phyloP scores from a whole-genome alignment of 495 filamentous ascomycete genomes.

The Oleoguttula mirabilis region DNA sequence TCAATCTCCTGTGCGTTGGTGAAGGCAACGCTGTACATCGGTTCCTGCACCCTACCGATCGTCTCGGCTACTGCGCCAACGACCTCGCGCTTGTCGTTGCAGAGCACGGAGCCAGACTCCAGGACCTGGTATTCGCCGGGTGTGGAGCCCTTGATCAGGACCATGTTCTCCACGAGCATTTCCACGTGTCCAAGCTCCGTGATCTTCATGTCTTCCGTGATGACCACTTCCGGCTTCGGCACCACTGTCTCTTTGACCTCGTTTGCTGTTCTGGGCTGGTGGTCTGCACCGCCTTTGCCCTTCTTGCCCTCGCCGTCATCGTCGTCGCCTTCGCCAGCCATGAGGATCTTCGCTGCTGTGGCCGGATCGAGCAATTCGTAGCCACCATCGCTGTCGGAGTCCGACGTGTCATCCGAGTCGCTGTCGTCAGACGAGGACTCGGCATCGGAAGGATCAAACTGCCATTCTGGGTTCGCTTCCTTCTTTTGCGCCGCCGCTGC shows the following conservation, averaged over 20 bases:
- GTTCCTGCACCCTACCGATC: conserved; percentile 68
- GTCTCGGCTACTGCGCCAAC: conserved; percentile 72
- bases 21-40: conserved; percentile 68
- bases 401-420: conserved; percentile 41
- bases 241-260: conserved; percentile 56
- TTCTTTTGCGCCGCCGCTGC: conserved; percentile 38
- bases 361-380: conserved; percentile 62
- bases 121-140: conserved; percentile 74
- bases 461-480: conserved; percentile 59
- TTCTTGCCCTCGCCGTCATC: conserved; percentile 39
- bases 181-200: conserved; percentile 60
- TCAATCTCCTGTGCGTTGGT: conserved; percentile 50
- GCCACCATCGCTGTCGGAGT: conserved; percentile 47
- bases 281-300: conserved; percentile 1
- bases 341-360: conserved; percentile 67
- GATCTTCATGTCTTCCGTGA: conserved; percentile 66
- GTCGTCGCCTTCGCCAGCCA: conserved; percentile 68
- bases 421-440: conserved; percentile 42
- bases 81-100: conserved; percentile 59
- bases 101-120: conserved; percentile 70
- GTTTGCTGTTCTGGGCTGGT: conserved; percentile 55
- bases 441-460: conserved; percentile 52
- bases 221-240: conserved; percentile 58
- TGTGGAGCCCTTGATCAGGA: conserved; percentile 66
- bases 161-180: conserved; percentile 57